These are phyloP conservation scores for Tribonema minus DNA, from an alignment of 108 stramenopile genomes.

Conservation along the genomic window DNA sequence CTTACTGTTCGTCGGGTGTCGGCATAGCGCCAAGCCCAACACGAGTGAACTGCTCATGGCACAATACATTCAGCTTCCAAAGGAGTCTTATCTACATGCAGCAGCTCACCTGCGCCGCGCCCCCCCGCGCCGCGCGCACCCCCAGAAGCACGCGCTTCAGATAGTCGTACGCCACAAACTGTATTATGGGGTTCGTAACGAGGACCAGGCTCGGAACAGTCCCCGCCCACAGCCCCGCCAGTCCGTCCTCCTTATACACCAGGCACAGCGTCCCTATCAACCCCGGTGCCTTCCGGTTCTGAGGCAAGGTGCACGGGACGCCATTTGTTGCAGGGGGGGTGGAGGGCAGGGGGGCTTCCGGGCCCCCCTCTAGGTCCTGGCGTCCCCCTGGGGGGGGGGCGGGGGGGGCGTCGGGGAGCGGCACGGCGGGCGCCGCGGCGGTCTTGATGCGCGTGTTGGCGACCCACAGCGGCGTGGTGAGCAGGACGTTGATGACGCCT, in stretches of 20 bases:
- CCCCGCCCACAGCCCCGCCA: slow-evolving; percentile 56
- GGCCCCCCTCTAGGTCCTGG: too few relatives aligned
- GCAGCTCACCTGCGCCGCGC: background rate
- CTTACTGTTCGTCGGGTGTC: too few relatives aligned
- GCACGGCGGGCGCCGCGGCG: slow-evolving; percentile 12
- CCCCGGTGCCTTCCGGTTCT: slow-evolving; percentile 8
- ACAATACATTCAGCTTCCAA: background rate
- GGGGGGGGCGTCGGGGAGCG: too few relatives aligned
- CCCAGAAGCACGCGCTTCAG: slow-evolving; percentile 54
- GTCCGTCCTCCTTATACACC: slow-evolving; percentile 55
- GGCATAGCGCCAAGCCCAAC: too few relatives aligned
- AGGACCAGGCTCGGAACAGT: slow-evolving; percentile 74
- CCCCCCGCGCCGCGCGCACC: too few relatives aligned
- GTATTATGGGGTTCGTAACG: slow-evolving; percentile 88
- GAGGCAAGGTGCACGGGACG: background rate
- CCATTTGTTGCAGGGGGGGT: background rate
- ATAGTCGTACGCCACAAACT: slow-evolving; percentile 79
- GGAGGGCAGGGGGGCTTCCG: background rate
- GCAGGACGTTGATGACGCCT: slow-evolving; percentile 60
- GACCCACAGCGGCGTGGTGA: slow-evolving; percentile 66
- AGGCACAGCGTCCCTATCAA: slow-evolving; percentile 35
- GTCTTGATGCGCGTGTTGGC: slow-evolving; percentile 65
- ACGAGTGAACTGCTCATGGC: background rate
- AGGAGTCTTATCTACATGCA: background rate
- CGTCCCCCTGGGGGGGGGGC: too few relatives aligned